Evolutionary conservation across 1,139 yeast species (phyloP).

Genomic region (Eremothecium cymbalariae): DNA sequence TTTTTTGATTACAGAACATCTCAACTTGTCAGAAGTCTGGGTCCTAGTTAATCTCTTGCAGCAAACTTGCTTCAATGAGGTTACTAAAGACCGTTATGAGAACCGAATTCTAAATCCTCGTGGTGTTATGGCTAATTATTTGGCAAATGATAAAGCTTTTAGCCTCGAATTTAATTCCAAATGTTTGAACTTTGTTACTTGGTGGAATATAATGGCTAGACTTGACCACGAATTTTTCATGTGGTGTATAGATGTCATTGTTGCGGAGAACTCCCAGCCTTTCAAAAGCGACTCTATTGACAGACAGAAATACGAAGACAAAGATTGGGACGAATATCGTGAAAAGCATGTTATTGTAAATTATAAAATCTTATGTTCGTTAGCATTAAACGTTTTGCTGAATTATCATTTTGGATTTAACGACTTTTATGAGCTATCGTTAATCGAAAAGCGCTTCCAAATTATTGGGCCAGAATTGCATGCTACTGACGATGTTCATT

Average conservation of each 20-base stretch:
- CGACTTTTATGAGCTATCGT: slow-evolving; percentile 32
- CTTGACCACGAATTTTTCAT: slow-evolving; percentile 28
- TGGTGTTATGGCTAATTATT: slow-evolving; percentile 23
- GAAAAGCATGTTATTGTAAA: slow-evolving; percentile 29
- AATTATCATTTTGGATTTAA: slow-evolving; percentile 46
- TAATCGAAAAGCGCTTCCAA: slow-evolving; percentile 10
- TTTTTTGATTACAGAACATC: slow-evolving; percentile 21
- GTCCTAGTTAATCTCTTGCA: slow-evolving; percentile 28
- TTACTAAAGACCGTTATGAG: slow-evolving; percentile 27
- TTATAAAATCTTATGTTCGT: slow-evolving; percentile 35
- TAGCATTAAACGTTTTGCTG: slow-evolving; percentile 34
- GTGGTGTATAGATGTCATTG: slow-evolving; percentile 31
- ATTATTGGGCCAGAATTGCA: not conserved
- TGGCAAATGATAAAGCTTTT: slow-evolving; percentile 26
- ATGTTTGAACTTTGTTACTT: slow-evolving; percentile 26
- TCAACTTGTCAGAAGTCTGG: slow-evolving; percentile 25
- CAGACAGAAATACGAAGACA: slow-evolving; percentile 13
- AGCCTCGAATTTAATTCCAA: slow-evolving; percentile 25
- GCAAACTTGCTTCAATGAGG: slow-evolving; percentile 29
- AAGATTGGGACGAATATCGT: slow-evolving; percentile 27
- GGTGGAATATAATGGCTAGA: slow-evolving; percentile 29
- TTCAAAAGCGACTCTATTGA: slow-evolving; percentile 21
- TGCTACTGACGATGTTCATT: slow-evolving; percentile 21
- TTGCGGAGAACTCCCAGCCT: slow-evolving; percentile 24
- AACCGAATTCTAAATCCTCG: slow-evolving; percentile 21